Evolutionary conservation across 164 flowering plant genomes (phyloP).

Genomic region (Kalanchoe fedtschenkoi): DNA sequence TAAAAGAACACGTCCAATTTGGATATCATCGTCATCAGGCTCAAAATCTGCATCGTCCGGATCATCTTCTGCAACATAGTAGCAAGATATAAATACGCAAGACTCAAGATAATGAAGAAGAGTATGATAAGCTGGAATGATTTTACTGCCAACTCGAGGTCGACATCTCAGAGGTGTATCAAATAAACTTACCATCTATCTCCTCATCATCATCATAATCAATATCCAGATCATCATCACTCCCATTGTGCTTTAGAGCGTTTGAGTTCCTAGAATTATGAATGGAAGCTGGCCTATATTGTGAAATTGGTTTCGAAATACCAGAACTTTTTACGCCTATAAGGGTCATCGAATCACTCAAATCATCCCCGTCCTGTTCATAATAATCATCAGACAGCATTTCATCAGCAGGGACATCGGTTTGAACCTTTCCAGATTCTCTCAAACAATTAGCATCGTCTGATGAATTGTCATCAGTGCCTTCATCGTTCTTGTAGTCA

Average conservation of each 20-base stretch:
- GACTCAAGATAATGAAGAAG: neutral
- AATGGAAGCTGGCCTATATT: slow-evolving; percentile 25
- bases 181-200: too few relatives aligned
- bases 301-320: slow-evolving; percentile 36
- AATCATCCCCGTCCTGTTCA: slow-evolving; percentile 93
- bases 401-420: too few relatives aligned
- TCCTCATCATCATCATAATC: slow-evolving; percentile 69
- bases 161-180: too few relatives aligned
- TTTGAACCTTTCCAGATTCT: slow-evolving; percentile 30
- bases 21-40: too few relatives aligned
- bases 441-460: too few relatives aligned
- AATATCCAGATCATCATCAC: slow-evolving; percentile 31
- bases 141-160: too few relatives aligned
- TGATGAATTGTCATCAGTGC: slow-evolving; percentile 36
- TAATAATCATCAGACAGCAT: too few relatives aligned
- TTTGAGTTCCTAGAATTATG: slow-evolving; percentile 30
- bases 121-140: neutral
- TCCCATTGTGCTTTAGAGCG: slow-evolving; percentile 21
- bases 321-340: slow-evolving; percentile 31
- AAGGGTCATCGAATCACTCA: slow-evolving; percentile 47
- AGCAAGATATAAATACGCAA: slow-evolving; percentile 3
- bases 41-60: too few relatives aligned
- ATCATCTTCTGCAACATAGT: slow-evolving; percentile 66
- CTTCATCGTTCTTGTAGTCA: slow-evolving; percentile 42
- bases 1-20: slow-evolving; percentile 19